Base-by-base conservation (phyloP, 352 stramenopile genomes). In the Globisporangium camurandrum region DNA sequence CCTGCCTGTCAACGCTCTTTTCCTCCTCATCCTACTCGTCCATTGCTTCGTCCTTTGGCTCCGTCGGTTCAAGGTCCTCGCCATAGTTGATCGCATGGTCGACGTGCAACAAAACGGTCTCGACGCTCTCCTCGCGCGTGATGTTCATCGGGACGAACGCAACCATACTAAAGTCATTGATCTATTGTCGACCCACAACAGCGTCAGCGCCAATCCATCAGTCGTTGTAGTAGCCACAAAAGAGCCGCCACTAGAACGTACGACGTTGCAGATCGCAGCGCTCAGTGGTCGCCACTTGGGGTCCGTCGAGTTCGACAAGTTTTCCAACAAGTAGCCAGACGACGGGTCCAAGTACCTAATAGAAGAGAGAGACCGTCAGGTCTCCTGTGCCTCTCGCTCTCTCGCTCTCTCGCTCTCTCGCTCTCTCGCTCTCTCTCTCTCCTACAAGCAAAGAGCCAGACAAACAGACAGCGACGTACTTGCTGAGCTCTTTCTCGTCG, bases 121-220 rank as follows among this genome's bases (percentile, higher is more conserved):
- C 85, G 43, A 99, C 95, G 52, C 88, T 98, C 46, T 98, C 93
- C 65, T 99, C 96, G 49, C 97, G 85, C 38, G 79, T 94, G 42
- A 98, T 95, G 67, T 98, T 98, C 62, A 99, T 88, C 2, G 95
- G 93, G n/a, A 98, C 71, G 61, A 98, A 99, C 10, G 86, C 87
- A 19, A 99, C 95, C 92, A 99, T 97, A 55, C 84, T 96, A 66
- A 97, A 98, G 78, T 98, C 95, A 45, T 90, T 92, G 53, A 93
- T 90, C 83, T 93, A 28, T 28, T 19, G 22, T 20, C 9, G 40
- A 71, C 73, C 33, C 71, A 93, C 82, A 61, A 93, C 83, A n/a
- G n/a, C n/a, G n/a, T n/a, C n/a, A 8, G 4, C 14, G 19, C 31
- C 30, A 20, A 22, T 6, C 1, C 16, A n/a, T 47, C 11, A 57